Conservation (phyloP, 2,329 filamentous ascomycete genomes). For the Fonsecaea multimorphosa region DNA sequence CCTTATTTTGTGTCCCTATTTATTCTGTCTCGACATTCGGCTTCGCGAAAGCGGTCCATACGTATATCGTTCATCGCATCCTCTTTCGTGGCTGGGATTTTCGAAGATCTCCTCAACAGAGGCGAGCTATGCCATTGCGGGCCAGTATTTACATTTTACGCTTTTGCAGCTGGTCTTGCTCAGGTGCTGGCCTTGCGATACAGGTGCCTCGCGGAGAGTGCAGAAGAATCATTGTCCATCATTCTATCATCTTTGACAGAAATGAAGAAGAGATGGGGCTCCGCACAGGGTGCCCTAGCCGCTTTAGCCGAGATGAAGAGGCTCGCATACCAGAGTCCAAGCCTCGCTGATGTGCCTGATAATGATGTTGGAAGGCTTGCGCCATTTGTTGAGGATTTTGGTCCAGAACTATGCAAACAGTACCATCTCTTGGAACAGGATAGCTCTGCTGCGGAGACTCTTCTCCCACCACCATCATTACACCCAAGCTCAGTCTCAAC, state of each 20-base stretch:
- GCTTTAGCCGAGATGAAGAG: slow-evolving; percentile 22
- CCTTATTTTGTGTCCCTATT: slow-evolving; percentile 32
- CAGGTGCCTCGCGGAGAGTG: background rate
- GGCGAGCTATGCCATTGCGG: slow-evolving; percentile 42
- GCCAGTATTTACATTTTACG: slow-evolving; percentile 28
- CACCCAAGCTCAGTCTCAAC: background rate
- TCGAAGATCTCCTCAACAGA: slow-evolving; percentile 50
- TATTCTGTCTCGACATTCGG: slow-evolving; percentile 43
- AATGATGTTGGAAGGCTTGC: background rate
- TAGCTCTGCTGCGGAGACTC: background rate
- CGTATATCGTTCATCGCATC: slow-evolving; percentile 49
- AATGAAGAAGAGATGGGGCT: slow-evolving; percentile 22
- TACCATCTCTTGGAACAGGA: slow-evolving; percentile 6
- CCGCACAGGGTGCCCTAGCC: slow-evolving; percentile 14
- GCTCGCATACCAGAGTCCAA: slow-evolving; percentile 4
- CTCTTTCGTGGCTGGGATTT: slow-evolving; percentile 51
- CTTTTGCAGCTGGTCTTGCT: slow-evolving; percentile 24
- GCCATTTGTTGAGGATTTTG: slow-evolving; percentile 24
- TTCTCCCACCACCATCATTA: background rate
- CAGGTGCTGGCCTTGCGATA: slow-evolving; percentile 17
- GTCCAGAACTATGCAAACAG: slow-evolving; percentile 23
- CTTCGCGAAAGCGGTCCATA: slow-evolving; percentile 45
- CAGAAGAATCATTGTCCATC: slow-evolving; percentile 21
- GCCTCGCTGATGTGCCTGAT: slow-evolving; percentile 7
- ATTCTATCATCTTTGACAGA: slow-evolving; percentile 18